Percentiles rank a stretch among this genome's conserved stretches.
These are phyloP conservation scores for Beauveria australis DNA, from an alignment of 2,329 filamentous ascomycete species.

Conservation along the genomic window DNA sequence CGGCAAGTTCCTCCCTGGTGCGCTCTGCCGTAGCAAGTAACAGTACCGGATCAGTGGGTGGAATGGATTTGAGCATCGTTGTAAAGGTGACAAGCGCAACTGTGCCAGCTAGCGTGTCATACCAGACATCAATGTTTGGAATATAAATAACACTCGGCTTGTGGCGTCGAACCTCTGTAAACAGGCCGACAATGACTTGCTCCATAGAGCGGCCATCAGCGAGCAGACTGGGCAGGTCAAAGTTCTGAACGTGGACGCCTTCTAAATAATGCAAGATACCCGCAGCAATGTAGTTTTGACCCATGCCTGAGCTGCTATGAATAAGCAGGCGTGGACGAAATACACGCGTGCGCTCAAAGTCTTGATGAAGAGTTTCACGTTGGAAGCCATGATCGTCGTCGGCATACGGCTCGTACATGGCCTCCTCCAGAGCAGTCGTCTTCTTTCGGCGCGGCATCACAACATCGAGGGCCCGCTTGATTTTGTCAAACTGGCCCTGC, in stretches of 20 bases:
- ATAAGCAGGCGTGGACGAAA: conserved; percentile 86
- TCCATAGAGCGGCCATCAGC: conserved; percentile 78
- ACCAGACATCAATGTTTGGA: conserved; percentile 85
- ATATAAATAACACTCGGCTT: conserved; percentile 96
- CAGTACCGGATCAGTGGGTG: conserved; percentile 85
- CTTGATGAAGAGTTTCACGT: conserved; percentile 64
- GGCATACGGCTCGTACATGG: conserved; percentile 79
- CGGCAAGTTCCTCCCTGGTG: conserved; percentile 46
- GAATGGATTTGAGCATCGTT: conserved; percentile 70
- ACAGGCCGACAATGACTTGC: conserved; percentile 81
- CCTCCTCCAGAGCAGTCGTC: conserved; percentile 84
- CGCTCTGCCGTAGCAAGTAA: conserved; percentile 78
- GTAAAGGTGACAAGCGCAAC: conserved; percentile 74
- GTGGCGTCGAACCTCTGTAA: conserved; percentile 85
- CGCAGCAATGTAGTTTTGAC: conserved; percentile 79
- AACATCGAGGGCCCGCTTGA: conserved; percentile 62
- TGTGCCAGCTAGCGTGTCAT: conserved; percentile 51
- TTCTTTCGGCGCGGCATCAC: conserved; percentile 79
- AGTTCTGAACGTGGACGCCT: conserved; percentile 87
- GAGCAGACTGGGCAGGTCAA: conserved; percentile 81
- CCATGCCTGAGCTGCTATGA: conserved; percentile 79
- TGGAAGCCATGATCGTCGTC: conserved; percentile 78
- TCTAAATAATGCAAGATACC: conserved; percentile 88
- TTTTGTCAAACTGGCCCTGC: conserved; percentile 59
- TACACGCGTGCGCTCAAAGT: conserved; percentile 80